Evolutionary conservation across 148 eudicot species (phyloP), one percentile per base, ranked within the genome.

Genomic region (Rhododendron simsii): DNA sequence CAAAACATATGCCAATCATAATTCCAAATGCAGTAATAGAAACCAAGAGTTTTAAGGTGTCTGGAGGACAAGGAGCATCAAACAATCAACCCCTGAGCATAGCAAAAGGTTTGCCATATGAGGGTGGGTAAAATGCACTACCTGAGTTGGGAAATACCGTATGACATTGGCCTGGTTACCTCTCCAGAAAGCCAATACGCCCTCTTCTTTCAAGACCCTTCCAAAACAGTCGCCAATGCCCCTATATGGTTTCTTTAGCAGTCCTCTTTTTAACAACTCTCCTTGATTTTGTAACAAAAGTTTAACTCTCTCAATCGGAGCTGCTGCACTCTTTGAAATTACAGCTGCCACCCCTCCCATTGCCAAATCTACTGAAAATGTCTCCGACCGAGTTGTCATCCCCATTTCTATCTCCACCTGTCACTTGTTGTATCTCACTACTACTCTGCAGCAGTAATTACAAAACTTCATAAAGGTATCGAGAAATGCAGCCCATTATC

Each of bases 141-240:
- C 99, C 99, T 98, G 99, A 74, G 99, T 98, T 9, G 99, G 99
- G 73, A 98, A 98, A 85, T 98, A 98, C 39, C 99, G 91, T 76
- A 98, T 89, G 89, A 98, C 92, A 91, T 94, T 98, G 78, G 98
- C 99, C 87, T 98, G 98, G 88, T 95, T 93, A 83, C 99, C 99
- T 85, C 99, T 91, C 99, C 99, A 98, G 81, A 93, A 93, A 77
- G 99, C 90, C 28, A 93, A 78, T 12, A 90, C 1, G 10, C 99
- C 98, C 83, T 98, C 99, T 81, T 95, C 98, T 30, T 87, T 88
- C 50, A 91, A 84, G 15, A 98, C 90, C 93, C 98, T 92, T 81
- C 86, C 85, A 84, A 93, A 98, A 86, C 98, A 92, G 89, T 95
- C 88, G 71, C 93, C 88, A 48, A 95, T 78, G 45, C 98, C 96